These are phyloP conservation scores for Oenanthe javanica DNA, from an alignment of 140 eudicot genomes.

Conservation along the genomic window DNA sequence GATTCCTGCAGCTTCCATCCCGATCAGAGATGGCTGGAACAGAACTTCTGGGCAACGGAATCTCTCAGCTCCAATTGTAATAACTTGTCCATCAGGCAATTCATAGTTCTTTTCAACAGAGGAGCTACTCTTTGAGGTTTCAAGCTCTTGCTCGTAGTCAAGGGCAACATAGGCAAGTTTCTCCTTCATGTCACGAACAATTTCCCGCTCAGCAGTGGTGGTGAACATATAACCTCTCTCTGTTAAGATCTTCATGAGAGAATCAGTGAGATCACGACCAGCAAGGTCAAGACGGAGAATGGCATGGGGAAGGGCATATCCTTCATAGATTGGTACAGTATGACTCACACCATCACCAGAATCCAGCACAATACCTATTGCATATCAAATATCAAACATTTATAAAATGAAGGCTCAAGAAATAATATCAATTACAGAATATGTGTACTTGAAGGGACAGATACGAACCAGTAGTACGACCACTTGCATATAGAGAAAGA, in stretches of 20 bases:
- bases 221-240: conserved; percentile 25
- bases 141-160: conserved; percentile 18
- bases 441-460: not conserved
- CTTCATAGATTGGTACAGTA: conserved; percentile 18
- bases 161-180: conserved; percentile 20
- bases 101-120: conserved; percentile 18
- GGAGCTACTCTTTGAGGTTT: conserved; percentile 18
- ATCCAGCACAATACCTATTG: conserved; percentile 17
- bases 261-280: conserved; percentile 21
- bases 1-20: conserved; percentile 21
- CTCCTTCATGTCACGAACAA: conserved; percentile 22
- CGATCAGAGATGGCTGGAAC: conserved; percentile 19
- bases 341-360: conserved; percentile 22
- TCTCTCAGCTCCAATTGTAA: conserved; percentile 20
- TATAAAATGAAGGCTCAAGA: not conserved
- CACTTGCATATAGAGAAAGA: conserved; percentile 22
- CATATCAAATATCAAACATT: not conserved
- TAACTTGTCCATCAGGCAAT: conserved; percentile 19
- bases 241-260: conserved; percentile 16
- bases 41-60: conserved; percentile 22
- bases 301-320: conserved; percentile 21
- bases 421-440: not conserved
- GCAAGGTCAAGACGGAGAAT: conserved; percentile 21
- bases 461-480: conserved; percentile 18
- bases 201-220: conserved; percentile 22